Percentiles rank a stretch among this genome's conserved stretches.
Evolutionary conservation across 1,139 yeast genomes (phyloP).

Genomic region (Yamadazyma sp.): DNA sequence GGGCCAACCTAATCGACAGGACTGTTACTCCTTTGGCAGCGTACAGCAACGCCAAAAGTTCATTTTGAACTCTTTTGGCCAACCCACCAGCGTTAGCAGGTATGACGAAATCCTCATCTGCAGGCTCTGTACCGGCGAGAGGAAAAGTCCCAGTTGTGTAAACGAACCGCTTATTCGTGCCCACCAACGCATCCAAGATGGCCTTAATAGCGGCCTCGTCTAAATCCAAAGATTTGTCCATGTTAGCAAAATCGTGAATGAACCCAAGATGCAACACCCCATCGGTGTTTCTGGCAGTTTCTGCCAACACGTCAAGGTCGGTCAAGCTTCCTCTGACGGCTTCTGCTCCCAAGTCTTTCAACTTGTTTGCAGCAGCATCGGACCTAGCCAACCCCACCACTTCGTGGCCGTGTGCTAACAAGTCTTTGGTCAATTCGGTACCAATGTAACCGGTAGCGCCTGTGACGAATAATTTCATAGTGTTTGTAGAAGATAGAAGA

Average conservation of each 20-base stretch:
- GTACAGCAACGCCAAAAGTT: constrained; percentile 11
- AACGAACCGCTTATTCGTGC: constrained; percentile 20
- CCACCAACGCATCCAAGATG: constrained; percentile 20
- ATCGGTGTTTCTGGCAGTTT: constrained; percentile 25
- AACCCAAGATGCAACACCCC: constrained; percentile 34
- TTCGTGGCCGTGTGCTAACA: constrained; percentile 27
- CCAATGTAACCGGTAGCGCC: constrained; percentile 46
- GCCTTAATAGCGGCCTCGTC: constrained; percentile 21
- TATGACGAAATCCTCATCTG: neutral
- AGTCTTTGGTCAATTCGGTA: constrained; percentile 26
- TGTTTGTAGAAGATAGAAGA: too few relatives aligned
- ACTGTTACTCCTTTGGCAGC: constrained; percentile 21
- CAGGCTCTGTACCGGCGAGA: constrained; percentile 14
- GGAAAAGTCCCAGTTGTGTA: constrained; percentile 16
- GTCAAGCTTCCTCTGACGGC: constrained; percentile 24
- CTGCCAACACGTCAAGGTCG: constrained; percentile 21
- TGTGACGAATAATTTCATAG: constrained; percentile 32
- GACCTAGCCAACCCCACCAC: constrained; percentile 42
- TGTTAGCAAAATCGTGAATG: too few relatives aligned
- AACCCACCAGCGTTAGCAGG: neutral
- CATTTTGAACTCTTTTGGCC: constrained; percentile 9
- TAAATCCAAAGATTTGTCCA: constrained; percentile 8
- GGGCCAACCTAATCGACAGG: constrained; percentile 22
- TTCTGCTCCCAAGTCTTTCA: constrained; percentile 21
- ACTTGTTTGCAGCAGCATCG: constrained; percentile 28